These are phyloP conservation scores for Silene coronaria DNA, from an alignment of 179 eudicot genomes.

Conservation along the genomic window DNA sequence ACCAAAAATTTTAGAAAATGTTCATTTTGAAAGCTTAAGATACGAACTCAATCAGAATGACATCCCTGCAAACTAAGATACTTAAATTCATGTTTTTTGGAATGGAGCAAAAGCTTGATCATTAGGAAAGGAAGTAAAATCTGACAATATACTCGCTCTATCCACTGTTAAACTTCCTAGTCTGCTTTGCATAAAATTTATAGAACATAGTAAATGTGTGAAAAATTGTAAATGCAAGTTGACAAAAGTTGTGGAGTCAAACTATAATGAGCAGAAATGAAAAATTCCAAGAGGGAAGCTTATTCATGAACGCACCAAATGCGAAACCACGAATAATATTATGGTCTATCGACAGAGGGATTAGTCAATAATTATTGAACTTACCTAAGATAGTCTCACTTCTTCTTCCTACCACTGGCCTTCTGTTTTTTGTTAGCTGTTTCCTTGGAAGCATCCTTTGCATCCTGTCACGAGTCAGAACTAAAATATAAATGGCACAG, in stretches of 20 bases:
- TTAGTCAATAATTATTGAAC: constrained; percentile 12
- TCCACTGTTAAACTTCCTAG: too few species aligned
- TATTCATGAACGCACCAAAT: too few species aligned
- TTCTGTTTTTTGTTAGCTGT: constrained; percentile 55
- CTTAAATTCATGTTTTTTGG: background rate
- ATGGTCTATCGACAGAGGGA: background rate
- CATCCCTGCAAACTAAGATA: background rate
- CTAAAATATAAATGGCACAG: background rate
- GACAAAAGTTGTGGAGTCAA: too few species aligned
- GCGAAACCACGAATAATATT: too few species aligned
- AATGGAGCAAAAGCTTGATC: background rate
- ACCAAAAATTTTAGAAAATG: background rate
- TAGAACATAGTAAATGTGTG: too few species aligned
- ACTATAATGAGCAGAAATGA: too few species aligned
- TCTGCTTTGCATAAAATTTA: too few species aligned
- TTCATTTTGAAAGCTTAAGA: background rate
- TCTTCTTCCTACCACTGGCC: constrained; percentile 58
- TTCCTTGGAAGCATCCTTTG: constrained; percentile 39
- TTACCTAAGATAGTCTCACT: constrained; percentile 21
- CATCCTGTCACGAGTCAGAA: constrained; percentile 32
- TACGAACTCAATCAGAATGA: background rate
- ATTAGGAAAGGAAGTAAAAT: background rate
- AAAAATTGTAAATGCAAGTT: too few species aligned
- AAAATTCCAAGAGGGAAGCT: too few species aligned
- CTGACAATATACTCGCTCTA: background rate